Base-by-base conservation (phyloP, 768 basidiomycete genomes). In the Leccinum truebloodii region DNA sequence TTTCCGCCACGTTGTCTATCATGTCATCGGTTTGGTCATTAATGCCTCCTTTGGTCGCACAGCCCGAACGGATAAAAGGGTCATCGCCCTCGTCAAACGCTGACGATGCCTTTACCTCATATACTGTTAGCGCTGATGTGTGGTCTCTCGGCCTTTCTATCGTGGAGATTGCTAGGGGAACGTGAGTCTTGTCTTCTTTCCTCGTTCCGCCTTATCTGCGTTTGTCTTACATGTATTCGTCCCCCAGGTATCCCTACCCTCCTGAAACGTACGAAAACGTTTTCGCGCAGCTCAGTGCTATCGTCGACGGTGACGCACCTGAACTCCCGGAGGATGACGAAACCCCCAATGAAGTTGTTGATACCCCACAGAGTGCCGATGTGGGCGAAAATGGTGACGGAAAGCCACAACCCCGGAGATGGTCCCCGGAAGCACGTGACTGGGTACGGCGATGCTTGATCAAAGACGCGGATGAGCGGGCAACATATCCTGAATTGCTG, bases 191-290 rank as follows among this genome's bases (percentile, higher is more conserved):
- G 9, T 57, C 51, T 59, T 24, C 6, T 54, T 28, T 35, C 41
- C 41, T 41, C 48, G 4, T 22, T 22, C 14, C 18, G 12, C 20
- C 48, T 18, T 30, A 44, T 18, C 39, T 30, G 16, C 50, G 24
- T 24, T n/a, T 8, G 37, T 48, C 59, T 66, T 18, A 64, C 37
- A n/a, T 35, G 22, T 50, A 39, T 53, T 46, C 39, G 44, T 37
- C 30, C 14, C 32, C 14, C 32, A 73, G 72, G 70, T 98, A 99
- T 74, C 96, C 96, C 2, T 99, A 97, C 70, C 96, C 96, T 32
- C 95, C 95, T 28, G 95, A 98, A 78, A 96, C 94, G 7, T 99
- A 97, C 73, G 85, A 87, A 60, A 98, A 98, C 73, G 95, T 98
- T 16, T 97, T 99, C 76, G 96, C 95, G 2, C 96, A 99, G 71